These are phyloP conservation scores for Mycena sp. DNA, from an alignment of 1,284 basidiomycete species.

Conservation along the genomic window DNA sequence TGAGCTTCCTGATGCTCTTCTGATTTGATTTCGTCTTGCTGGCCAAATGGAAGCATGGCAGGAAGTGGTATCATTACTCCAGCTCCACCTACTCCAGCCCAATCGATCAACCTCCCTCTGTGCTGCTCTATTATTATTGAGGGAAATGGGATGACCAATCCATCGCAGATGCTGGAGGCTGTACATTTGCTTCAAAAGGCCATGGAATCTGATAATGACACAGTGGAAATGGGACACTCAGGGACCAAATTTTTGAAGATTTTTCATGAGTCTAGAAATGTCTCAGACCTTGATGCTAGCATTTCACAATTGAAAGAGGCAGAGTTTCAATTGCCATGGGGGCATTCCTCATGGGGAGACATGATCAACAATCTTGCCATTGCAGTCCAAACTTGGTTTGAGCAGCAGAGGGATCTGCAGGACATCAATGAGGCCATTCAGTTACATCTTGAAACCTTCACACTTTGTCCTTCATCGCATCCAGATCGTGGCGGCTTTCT, in stretches of 20 bases:
- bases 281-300: neutral
- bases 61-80: neutral
- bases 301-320: neutral
- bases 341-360: neutral
- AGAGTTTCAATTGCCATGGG: neutral
- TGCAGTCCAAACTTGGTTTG: neutral
- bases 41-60: neutral
- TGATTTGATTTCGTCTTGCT: neutral
- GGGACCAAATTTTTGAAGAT: neutral
- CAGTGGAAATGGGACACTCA: neutral
- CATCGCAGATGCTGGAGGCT: neutral
- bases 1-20: neutral
- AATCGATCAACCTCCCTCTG: neutral
- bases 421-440: neutral
- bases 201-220: neutral
- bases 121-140: neutral
- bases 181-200: neutral
- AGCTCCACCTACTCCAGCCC: neutral
- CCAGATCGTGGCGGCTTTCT: neutral
- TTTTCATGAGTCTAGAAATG: neutral
- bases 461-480: neutral
- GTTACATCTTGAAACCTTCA: neutral
- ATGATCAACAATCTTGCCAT: neutral
- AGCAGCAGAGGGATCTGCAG: neutral
- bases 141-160: neutral